Conservation (phyloP, 257 asterid genomes). For the Forsythia viridissima region DNA sequence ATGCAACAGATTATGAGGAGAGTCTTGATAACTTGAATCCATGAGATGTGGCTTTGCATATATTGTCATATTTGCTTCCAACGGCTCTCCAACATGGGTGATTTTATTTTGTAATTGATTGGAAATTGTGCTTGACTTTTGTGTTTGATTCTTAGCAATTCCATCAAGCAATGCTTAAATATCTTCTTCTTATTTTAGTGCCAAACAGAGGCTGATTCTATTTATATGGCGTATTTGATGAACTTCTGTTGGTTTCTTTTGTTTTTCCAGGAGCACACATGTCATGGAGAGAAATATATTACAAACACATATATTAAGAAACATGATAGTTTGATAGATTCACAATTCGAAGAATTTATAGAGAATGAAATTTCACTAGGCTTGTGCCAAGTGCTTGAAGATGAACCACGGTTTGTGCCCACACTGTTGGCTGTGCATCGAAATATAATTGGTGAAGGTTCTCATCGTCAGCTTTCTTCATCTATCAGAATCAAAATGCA, state of each 20-base stretch:
- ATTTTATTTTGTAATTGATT: neutral
- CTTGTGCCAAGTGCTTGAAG: constrained; percentile 35
- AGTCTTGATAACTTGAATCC: neutral
- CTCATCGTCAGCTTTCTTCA: constrained; percentile 70
- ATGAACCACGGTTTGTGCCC: constrained; percentile 30
- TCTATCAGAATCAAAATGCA: constrained; percentile 45
- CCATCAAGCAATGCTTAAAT: neutral
- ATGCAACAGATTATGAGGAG: neutral
- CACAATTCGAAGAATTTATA: constrained; percentile 44
- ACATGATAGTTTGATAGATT: constrained; percentile 40
- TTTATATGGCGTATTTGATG: neutral
- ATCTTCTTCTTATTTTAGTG: neutral
- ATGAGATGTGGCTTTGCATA: neutral
- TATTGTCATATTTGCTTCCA: neutral
- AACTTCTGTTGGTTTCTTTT: constrained; percentile 11
- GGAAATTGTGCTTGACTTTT: neutral
- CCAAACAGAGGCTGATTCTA: neutral
- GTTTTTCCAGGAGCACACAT: constrained; percentile 40
- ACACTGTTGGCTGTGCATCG: constrained; percentile 31
- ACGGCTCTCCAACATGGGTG: neutral
- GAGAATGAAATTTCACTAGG: constrained; percentile 39
- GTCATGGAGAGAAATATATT: constrained; percentile 39
- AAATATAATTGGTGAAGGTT: constrained; percentile 78
- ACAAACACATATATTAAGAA: constrained; percentile 48
- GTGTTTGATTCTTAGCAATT: neutral